Evolutionary conservation across 495 filamentous ascomycete genomes (phyloP).

Genomic region (Neurospora sp.): DNA sequence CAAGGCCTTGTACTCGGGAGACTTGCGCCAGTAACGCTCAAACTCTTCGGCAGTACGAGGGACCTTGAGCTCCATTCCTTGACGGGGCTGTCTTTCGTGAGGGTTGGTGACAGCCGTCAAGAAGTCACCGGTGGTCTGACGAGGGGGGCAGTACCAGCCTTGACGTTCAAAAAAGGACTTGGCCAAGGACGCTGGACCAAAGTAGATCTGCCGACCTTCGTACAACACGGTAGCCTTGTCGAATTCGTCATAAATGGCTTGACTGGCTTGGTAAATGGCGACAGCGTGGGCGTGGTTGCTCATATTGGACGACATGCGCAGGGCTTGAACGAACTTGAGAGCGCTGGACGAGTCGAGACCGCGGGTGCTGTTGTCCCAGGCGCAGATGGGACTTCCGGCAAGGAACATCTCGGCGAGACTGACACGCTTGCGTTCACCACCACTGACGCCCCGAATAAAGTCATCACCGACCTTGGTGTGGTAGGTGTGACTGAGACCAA

Average conservation of each 20-base stretch:
- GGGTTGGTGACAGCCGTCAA: constrained; percentile 67
- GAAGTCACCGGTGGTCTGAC: constrained; percentile 67
- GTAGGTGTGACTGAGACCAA: constrained; percentile 49
- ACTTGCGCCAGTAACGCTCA: constrained; percentile 36
- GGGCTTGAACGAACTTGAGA: constrained; percentile 32
- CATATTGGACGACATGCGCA: constrained; percentile 29
- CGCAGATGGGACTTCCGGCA: constrained; percentile 33
- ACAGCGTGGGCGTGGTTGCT: constrained; percentile 44
- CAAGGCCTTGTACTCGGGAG: constrained; percentile 43
- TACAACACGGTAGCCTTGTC: constrained; percentile 55
- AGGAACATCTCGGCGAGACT: constrained; percentile 44
- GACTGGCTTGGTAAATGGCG: constrained; percentile 62
- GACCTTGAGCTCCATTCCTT: constrained; percentile 51
- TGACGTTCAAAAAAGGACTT: constrained; percentile 49
- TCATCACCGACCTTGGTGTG: constrained; percentile 79
- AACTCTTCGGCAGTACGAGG: constrained; percentile 54
- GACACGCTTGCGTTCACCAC: constrained; percentile 46
- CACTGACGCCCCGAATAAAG: constrained; percentile 59
- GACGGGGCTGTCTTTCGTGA: constrained; percentile 52
- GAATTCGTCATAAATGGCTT: constrained; percentile 56
- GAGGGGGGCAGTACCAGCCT: constrained; percentile 52
- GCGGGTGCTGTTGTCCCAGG: constrained; percentile 46
- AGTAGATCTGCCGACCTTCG: constrained; percentile 56
- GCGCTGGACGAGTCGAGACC: constrained; percentile 44
- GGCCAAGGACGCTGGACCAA: constrained; percentile 44